phyloP scores from a whole-genome alignment of 2,329 filamentous ascomycete species.

The Calonectria henricotiae region DNA sequence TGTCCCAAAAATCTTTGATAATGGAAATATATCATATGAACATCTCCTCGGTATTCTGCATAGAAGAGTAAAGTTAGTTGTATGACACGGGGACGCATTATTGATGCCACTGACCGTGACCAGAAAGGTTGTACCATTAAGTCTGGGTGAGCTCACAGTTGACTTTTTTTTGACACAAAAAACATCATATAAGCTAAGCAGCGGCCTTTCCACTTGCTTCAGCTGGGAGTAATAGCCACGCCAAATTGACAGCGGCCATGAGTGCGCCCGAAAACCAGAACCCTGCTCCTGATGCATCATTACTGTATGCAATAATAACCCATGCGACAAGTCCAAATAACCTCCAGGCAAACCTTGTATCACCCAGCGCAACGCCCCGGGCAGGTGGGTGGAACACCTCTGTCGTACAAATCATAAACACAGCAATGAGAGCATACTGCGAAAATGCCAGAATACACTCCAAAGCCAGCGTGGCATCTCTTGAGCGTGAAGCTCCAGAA shows the following conservation, averaged over 20 bases:
- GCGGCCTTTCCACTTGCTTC: background rate
- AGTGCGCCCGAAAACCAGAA: conserved; percentile 12
- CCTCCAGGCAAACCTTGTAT: background rate
- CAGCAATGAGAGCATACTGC: background rate
- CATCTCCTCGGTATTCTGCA: too few relatives aligned
- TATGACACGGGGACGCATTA: too few relatives aligned
- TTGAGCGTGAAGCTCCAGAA: background rate
- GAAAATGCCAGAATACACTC: conserved; percentile 4
- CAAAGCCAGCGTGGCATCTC: background rate
- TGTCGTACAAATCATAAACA: background rate
- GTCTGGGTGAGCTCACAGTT: too few relatives aligned
- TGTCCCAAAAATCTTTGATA: too few relatives aligned
- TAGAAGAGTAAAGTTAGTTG: too few relatives aligned
- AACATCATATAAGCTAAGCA: background rate
- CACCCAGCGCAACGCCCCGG: conserved; percentile 2
- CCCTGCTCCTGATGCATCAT: conserved; percentile 2
- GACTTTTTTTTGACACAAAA: too few relatives aligned
- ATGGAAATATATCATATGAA: too few relatives aligned
- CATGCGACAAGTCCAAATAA: conserved; percentile 10
- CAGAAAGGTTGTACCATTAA: too few relatives aligned
- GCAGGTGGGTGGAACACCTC: conserved; percentile 6
- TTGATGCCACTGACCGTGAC: too few relatives aligned
- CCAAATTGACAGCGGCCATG: background rate
- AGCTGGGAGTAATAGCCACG: background rate
- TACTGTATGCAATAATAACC: conserved; percentile 8